A percentile compares a stretch with the other conserved stretches of the same genome.
Evolutionary conservation across 2,329 filamentous ascomycete genomes (phyloP).

Genomic region (Alternaria solani): DNA sequence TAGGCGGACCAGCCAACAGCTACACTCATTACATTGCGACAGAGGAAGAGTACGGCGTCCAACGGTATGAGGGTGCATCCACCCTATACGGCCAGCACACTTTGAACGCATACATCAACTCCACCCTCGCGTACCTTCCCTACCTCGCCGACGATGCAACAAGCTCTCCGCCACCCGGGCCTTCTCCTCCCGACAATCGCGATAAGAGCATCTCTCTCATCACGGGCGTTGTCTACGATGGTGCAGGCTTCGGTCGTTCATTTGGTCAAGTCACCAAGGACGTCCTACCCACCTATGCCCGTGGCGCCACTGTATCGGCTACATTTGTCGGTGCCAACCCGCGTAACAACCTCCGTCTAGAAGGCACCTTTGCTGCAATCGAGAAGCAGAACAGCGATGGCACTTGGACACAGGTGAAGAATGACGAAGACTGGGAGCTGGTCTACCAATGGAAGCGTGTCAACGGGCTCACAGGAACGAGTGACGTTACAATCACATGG

Average conservation of each 20-base stretch:
- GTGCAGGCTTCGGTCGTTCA: conserved; percentile 67
- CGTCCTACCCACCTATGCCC: conserved; percentile 63
- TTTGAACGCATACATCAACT: conserved; percentile 85
- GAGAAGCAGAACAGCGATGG: conserved; percentile 65
- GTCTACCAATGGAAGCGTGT: conserved; percentile 81
- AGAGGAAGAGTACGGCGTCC: conserved; percentile 80
- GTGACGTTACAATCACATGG: conserved; percentile 82
- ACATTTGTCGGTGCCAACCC: conserved; percentile 89
- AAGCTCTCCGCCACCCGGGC: conserved; percentile 59
- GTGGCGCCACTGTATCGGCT: conserved; percentile 69
- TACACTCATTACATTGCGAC: conserved; percentile 87
- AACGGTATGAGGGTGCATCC: conserved; percentile 94
- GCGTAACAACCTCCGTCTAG: conserved; percentile 83
- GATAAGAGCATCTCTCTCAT: conserved; percentile 82
- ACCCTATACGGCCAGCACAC: conserved; percentile 87
- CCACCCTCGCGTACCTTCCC: conserved; percentile 75
- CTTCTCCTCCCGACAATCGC: conserved; percentile 79
- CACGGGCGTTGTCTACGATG: conserved; percentile 78
- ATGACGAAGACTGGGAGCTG: conserved; percentile 84
- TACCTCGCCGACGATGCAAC: conserved; percentile 63
- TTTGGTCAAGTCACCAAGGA: conserved; percentile 73
- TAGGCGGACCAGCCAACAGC: conserved; percentile 88
- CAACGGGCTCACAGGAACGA: conserved; percentile 73
- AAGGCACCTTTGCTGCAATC: conserved; percentile 78
- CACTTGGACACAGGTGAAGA: conserved; percentile 71